phyloP scores from a whole-genome alignment of 345 rosid species.

The Chamaenerion angustifolium region DNA sequence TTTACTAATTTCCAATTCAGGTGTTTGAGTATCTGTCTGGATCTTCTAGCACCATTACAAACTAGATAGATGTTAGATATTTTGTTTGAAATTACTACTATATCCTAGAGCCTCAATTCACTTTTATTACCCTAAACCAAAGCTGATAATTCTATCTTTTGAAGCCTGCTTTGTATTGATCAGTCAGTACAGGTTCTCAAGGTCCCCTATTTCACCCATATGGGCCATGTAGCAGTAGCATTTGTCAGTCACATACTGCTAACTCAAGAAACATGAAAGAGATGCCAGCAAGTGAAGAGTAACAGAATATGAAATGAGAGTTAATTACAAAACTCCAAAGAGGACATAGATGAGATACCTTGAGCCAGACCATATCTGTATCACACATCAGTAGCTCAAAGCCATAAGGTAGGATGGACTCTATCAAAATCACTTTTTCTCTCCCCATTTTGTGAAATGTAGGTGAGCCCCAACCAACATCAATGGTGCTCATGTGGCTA shows the following conservation, averaged over 20 bases:
- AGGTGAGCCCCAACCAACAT: conserved; percentile 99
- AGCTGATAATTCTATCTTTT: no score
- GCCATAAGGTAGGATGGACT: conserved; percentile 73
- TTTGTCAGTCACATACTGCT: no score
- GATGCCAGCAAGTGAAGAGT: not conserved
- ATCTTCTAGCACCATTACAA: not conserved
- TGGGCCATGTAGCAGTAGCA: no score
- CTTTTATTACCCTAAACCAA: no score
- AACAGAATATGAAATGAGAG: not conserved
- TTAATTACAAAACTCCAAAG: not conserved
- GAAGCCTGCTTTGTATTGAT: no score
- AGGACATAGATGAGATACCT: conserved; percentile 34
- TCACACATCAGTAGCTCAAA: conserved; percentile 90
- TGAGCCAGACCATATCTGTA: conserved; percentile 97
- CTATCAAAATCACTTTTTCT: conserved; percentile 85
- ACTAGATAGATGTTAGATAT: not conserved
- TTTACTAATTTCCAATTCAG: not conserved
- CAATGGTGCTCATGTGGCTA: conserved; percentile 84
- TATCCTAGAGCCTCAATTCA: not conserved
- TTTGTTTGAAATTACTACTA: not conserved
- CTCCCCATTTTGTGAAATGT: conserved; percentile 98
- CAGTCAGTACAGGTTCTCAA: no score
- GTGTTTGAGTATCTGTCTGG: not conserved
- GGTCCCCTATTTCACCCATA: no score
- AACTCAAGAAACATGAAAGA: not conserved